Base-by-base conservation (phyloP, 1,284 basidiomycete genomes). In the Schizophyllum amplum region DNA sequence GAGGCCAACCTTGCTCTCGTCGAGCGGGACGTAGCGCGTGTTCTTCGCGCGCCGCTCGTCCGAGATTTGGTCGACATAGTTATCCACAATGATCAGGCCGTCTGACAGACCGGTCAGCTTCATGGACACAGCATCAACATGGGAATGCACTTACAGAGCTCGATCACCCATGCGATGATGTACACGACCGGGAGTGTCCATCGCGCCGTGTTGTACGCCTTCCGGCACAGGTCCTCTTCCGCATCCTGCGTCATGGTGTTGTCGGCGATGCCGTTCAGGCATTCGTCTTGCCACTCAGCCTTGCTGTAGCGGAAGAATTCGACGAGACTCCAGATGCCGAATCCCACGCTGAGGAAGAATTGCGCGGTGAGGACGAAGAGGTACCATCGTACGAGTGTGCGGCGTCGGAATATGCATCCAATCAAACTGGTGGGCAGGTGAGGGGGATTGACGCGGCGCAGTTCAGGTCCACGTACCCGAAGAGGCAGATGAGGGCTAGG, bases 361-460 rank as follows among this genome's bases (percentile, higher is more conserved):
- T 75, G 75, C 62, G 80, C 61, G 55, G 73, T 71, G 27, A 80
- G 66, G 49, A 79, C 66, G 49, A 70, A 64, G 9, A 75, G 74
- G 64, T 81, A 86, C 33, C 70, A 63, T 54, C 75, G 71, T 50
- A 84, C 74, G 62, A 81, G 74, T 23, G 70, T 66, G 50, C 74
- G 75, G 55, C 72, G 75, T 62, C 76, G 76, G 59, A 74, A 65
- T 55, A 80, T 65, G 4, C 76, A 69, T 26, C 80, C 81, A 57
- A 80, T 65, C 62, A 83, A 75, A 26, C 80, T 82, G 63, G 20
- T 49, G 52, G 13, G 25, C 47, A 55, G 33, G 17, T 42, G 13
- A 42, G 33, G 11, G 3, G 33, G 33, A 42, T 42, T 9, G 7
- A 42, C 17, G 33, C 2, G 33, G 11, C 13, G 7, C 17, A 13